phyloP scores from a whole-genome alignment of 2,329 filamentous ascomycete species.

The Ascochyta clinopodiicola region DNA sequence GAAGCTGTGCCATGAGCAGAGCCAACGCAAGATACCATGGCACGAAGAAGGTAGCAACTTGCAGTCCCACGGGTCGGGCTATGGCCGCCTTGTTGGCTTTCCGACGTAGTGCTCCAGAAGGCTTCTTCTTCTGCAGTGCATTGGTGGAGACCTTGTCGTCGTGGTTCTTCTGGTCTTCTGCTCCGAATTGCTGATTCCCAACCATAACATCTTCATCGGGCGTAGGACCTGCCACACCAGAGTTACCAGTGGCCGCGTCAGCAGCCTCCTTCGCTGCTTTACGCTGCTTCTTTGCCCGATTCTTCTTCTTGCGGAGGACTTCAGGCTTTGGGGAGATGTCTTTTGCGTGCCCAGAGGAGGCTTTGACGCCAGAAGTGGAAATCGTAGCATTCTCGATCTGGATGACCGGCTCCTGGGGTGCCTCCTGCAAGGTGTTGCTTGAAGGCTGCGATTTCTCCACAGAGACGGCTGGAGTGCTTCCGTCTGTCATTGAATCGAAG shows the following conservation, averaged over 20 bases:
- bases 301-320: not conserved
- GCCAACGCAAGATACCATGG: not conserved
- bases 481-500: no score
- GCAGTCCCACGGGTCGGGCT: not conserved
- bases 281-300: not conserved
- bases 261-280: not conserved
- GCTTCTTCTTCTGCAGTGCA: not conserved
- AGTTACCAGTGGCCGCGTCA: not conserved
- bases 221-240: not conserved
- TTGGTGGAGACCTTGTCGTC: no score
- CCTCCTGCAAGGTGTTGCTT: no score
- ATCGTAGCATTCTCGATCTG: no score
- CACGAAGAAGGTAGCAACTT: not conserved
- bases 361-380: no score
- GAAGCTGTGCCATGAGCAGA: not conserved
- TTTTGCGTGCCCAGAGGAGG: not conserved
- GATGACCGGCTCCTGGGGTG: no score
- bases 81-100: not conserved
- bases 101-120: not conserved
- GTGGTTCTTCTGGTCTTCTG: no score
- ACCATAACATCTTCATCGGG: no score
- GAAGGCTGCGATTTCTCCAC: no score
- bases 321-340: not conserved
- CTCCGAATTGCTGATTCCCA: not conserved
- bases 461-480: no score